Evolutionary conservation across 352 stramenopile species (phyloP), one percentile per base, ranked within the genome.

Genomic region (Phytopythium cucurbitacearum): DNA sequence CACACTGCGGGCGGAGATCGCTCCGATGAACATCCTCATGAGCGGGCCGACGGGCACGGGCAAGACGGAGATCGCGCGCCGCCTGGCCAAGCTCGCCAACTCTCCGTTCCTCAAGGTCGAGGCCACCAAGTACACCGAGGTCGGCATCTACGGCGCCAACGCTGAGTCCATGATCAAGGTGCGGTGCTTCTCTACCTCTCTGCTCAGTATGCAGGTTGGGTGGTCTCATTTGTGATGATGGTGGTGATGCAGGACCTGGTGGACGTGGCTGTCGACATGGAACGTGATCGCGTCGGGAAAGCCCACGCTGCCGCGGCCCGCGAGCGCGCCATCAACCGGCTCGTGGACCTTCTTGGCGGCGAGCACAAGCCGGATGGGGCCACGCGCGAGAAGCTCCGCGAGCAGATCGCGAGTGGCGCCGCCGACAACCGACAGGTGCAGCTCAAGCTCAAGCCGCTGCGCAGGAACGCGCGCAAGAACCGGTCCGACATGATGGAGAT

Each of bases 11-110:
- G 67, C 72, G n/a, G 88, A 97, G 62, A 90, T 98, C 41, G 98
- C 96, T 28, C 97, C 97, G 42, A 98, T 98, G 73, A 99, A 99
- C 73, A 99, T 99, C 48, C 80, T 99, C 40, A 98, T 99, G 95
- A 98, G 98, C 59, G 97, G 97, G 1, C 96, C 97, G 21, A 99
- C 97, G 21, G 97, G 97, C 37, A 98, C 94, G 28, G 96, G 97
- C 53, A 98, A 98, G 81, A 99, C 97, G 6, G 97, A 99, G 82
- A 99, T 99, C 49, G 96, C 96, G 40, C 72, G 96, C 13, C 85
- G 96, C n/a, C 89, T 99, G 58, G 97, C 97, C 42, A 98, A 98
- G 71, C 87, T 99, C 59, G 95, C 85, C n/a, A 74, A 98, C 66
- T 97, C 96, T 50, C 96, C 96, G n/a, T 99, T 99, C 75, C 85